phyloP scores from a whole-genome alignment of 2,329 filamentous ascomycete species.

The Phoma sp. region DNA sequence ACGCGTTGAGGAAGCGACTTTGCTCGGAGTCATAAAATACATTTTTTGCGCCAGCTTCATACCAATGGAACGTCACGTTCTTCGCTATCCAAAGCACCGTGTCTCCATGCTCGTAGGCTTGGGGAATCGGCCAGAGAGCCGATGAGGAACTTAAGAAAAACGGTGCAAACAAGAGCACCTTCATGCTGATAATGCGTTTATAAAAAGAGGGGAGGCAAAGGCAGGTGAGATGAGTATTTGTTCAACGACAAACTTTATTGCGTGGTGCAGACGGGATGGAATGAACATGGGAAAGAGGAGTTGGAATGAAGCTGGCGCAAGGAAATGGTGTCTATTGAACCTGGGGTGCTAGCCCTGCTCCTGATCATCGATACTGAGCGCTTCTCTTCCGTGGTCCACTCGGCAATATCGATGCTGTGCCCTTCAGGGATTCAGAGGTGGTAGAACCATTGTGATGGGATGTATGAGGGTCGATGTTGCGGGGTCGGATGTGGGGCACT shows the following conservation, averaged over 20 bases:
- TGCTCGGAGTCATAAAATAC: conserved; percentile 28
- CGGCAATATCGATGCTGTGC: neutral
- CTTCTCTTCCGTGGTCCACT: conserved; percentile 1
- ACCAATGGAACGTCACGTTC: conserved; percentile 45
- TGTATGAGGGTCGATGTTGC: neutral
- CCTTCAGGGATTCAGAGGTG: neutral
- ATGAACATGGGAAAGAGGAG: conserved; percentile 11
- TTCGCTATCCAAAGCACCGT: conserved; percentile 49
- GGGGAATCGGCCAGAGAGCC: conserved; percentile 54
- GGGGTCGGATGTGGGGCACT: conserved; percentile 13
- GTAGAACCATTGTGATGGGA: conserved; percentile 2
- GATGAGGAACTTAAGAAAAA: conserved; percentile 31
- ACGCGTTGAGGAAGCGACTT: conserved; percentile 20
- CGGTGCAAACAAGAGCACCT: conserved; percentile 17
- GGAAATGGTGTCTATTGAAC: conserved; percentile 2
- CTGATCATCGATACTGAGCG: neutral
- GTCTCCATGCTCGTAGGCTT: conserved; percentile 46
- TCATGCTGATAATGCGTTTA: conserved; percentile 26
- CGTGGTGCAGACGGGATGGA: conserved; percentile 1
- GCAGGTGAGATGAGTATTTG: neutral
- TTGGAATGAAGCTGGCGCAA: conserved; percentile 22
- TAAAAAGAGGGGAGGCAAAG: neutral
- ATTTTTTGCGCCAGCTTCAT: conserved; percentile 44
- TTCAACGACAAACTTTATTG: neutral
- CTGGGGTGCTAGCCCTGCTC: too few species aligned